Percentiles rank a stretch among this genome's conserved stretches.
Conservation (phyloP, 352 stramenopile genomes). For the Blastocystis sp. region DNA sequence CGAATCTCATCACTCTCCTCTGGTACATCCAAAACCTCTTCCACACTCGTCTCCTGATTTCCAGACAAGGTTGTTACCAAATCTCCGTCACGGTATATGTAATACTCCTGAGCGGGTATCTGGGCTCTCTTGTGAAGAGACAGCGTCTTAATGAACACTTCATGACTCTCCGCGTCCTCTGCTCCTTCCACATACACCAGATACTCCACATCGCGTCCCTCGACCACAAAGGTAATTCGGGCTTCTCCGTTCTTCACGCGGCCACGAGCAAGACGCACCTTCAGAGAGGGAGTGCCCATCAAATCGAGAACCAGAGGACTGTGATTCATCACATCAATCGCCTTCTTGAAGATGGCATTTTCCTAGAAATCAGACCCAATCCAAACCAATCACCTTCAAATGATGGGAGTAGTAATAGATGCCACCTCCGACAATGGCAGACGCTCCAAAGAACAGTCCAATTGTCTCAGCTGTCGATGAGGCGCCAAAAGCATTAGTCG, state of each 20-base stretch:
- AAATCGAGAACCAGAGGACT: not conserved
- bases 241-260: not conserved
- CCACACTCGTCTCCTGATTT: not conserved
- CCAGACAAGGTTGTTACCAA: not conserved
- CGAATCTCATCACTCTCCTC: not conserved
- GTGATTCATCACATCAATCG: conserved; percentile 8
- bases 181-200: not conserved
- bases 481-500: not conserved
- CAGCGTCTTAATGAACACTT: not conserved
- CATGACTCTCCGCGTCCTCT: not conserved
- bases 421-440: not conserved
- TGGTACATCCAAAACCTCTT: not conserved
- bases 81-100: not conserved
- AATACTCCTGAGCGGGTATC: not conserved
- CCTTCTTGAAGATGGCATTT: conserved; percentile 1
- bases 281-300: not conserved
- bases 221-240: conserved; percentile 2
- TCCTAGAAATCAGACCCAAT: not conserved
- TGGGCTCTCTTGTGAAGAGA: not conserved
- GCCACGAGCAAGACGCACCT: not conserved
- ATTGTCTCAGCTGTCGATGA: not conserved
- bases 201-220: not conserved
- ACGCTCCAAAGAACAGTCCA: not conserved
- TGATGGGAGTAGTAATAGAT: conserved; percentile 32
- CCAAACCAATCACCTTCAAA: not conserved